phyloP scores from a whole-genome alignment of 768 basidiomycete genomes.

The Tulasnella sp. region DNA sequence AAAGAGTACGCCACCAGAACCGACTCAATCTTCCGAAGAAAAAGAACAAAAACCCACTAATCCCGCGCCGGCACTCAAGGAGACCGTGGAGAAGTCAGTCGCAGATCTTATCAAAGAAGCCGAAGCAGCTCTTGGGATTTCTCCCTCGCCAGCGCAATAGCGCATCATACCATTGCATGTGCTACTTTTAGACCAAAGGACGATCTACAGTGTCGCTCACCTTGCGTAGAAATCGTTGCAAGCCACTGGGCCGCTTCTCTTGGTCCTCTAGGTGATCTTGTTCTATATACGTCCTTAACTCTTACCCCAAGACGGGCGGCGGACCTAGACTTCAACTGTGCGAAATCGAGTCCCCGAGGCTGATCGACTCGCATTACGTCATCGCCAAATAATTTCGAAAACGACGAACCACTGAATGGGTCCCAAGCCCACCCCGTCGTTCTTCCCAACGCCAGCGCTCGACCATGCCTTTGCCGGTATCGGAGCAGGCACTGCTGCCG shows the following conservation, averaged over 20 bases:
- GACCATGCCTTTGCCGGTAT: constrained; percentile 94
- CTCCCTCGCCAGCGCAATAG: not conserved
- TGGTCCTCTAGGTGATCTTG: too few species aligned
- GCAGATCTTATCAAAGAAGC: constrained; percentile 10
- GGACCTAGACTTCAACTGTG: too few species aligned
- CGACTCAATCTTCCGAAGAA: not conserved
- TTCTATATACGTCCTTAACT: too few species aligned
- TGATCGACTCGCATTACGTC: too few species aligned
- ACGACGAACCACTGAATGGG: not conserved
- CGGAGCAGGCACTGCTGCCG: constrained; percentile 82
- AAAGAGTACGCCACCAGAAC: not conserved
- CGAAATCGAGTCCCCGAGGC: too few species aligned
- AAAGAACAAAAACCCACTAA: not conserved
- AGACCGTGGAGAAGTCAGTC: not conserved
- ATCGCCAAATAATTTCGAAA: too few species aligned
- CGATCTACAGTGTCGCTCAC: too few species aligned
- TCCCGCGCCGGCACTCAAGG: not conserved
- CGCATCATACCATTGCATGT: too few species aligned
- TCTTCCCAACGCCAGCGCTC: constrained; percentile 20
- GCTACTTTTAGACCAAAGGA: too few species aligned
- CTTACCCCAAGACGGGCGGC: too few species aligned
- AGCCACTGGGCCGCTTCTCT: too few species aligned
- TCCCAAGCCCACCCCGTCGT: constrained; percentile 6
- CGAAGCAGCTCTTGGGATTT: constrained; percentile 6
- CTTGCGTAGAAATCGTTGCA: too few species aligned